Conservation (phyloP, 495 filamentous ascomycete genomes). For the Geopyxis carbonaria region DNA sequence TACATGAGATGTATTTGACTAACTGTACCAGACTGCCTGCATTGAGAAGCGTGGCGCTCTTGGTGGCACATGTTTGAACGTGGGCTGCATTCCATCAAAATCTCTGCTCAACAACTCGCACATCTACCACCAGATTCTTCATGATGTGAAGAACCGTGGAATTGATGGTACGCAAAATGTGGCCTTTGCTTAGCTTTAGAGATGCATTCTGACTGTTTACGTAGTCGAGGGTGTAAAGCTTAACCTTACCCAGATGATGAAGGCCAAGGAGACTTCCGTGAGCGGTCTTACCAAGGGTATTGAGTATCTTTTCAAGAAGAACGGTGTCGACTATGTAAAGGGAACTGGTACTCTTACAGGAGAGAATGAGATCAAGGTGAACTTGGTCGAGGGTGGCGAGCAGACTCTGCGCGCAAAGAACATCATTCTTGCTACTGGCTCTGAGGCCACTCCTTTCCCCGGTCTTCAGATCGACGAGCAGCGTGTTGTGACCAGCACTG, state of each 20-base stretch:
- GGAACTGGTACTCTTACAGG: slow-evolving; percentile 73
- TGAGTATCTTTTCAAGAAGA: slow-evolving; percentile 97
- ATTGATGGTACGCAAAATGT: slow-evolving; percentile 42
- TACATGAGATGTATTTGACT: not conserved
- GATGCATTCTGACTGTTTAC: not conserved
- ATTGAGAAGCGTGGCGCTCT: slow-evolving; percentile 95
- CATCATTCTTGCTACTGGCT: slow-evolving; percentile 91
- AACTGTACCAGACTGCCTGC: slow-evolving; percentile 58
- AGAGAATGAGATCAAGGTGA: slow-evolving; percentile 81
- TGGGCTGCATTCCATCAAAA: slow-evolving; percentile 98
- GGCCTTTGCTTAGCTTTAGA: not conserved
- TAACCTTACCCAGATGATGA: slow-evolving; percentile 89
- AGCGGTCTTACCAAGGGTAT: slow-evolving; percentile 85
- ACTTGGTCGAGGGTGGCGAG: slow-evolving; percentile 80
- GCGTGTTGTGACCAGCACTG: slow-evolving; percentile 89
- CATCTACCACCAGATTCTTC: slow-evolving; percentile 91
- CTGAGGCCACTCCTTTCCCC: slow-evolving; percentile 88
- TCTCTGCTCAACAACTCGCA: slow-evolving; percentile 99
- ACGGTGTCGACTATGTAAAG: slow-evolving; percentile 91
- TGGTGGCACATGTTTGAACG: slow-evolving; percentile 94
- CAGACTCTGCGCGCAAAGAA: slow-evolving; percentile 74
- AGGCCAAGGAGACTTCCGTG: slow-evolving; percentile 89
- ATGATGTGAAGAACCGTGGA: slow-evolving; percentile 92
- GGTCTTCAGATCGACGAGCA: slow-evolving; percentile 93
- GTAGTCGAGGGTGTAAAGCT: slow-evolving; percentile 87